These are phyloP conservation scores for Fistulifera solaris DNA, from an alignment of 108 stramenopile species.

Conservation along the genomic window DNA sequence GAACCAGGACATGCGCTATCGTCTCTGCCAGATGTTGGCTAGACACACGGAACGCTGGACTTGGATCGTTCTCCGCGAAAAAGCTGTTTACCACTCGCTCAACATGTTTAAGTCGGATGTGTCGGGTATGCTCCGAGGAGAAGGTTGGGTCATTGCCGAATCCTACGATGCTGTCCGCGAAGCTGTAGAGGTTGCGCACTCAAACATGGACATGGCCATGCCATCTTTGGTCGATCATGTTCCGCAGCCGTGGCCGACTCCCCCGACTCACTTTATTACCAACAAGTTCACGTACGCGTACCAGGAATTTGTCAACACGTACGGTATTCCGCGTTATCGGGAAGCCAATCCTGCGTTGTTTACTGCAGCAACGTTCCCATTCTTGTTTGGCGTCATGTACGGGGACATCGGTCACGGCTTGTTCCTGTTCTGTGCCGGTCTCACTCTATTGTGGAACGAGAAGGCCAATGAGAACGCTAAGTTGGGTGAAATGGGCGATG, in stretches of 20 bases:
- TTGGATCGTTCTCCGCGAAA: constrained; percentile 86
- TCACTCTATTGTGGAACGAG: constrained; percentile 76
- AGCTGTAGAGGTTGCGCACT: constrained; percentile 76
- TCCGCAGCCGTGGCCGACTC: constrained; percentile 87
- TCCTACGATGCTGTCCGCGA: constrained; percentile 53
- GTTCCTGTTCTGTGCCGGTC: constrained; percentile 75
- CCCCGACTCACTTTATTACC: constrained; percentile 95
- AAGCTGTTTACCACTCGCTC: constrained; percentile 93
- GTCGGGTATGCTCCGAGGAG: constrained; percentile 91
- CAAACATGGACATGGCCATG: constrained; percentile 84
- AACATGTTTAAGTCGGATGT: constrained; percentile 98
- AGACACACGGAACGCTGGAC: constrained; percentile 84
- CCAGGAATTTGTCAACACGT: constrained; percentile 99
- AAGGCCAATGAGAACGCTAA: constrained; percentile 63
- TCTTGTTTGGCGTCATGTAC: constrained; percentile 98
- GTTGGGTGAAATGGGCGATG: constrained; percentile 82
- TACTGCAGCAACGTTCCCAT: constrained; percentile 97
- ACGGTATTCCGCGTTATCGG: constrained; percentile 95
- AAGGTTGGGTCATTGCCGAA: constrained; percentile 93
- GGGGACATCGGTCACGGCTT: constrained; percentile 97
- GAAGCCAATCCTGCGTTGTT: constrained; percentile 98
- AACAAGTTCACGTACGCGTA: constrained; percentile 93
- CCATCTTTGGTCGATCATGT: constrained; percentile 82
- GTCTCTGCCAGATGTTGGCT: constrained; percentile 86
- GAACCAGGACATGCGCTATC: constrained; percentile 92